A percentile compares a stretch with the other conserved stretches of the same genome.
Evolutionary conservation across 805 yeast genomes (phyloP).

Genomic region (Yarrowia phangngaensis): DNA sequence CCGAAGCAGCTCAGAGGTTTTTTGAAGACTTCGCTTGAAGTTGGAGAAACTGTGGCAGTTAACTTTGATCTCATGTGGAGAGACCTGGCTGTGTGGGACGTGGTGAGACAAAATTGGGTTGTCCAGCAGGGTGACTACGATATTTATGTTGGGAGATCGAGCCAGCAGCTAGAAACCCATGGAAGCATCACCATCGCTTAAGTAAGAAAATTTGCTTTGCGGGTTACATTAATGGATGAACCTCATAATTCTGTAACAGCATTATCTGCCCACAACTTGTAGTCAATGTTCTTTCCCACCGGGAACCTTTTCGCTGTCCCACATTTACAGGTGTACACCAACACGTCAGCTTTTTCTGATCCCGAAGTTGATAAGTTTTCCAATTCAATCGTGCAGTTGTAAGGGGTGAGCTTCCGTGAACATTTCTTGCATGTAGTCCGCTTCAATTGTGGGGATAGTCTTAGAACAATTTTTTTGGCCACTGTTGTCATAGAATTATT

Average conservation of each 20-base stretch:
- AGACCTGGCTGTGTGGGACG: constrained; percentile 58
- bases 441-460: constrained; percentile 53
- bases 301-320: constrained; percentile 55
- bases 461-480: constrained; percentile 62
- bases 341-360: constrained; percentile 44
- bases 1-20: constrained; percentile 54
- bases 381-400: constrained; percentile 44
- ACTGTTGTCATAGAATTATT: constrained; percentile 55
- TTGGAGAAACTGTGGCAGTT: constrained; percentile 43
- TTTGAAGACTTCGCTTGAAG: constrained; percentile 49
- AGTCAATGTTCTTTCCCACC: constrained; percentile 53
- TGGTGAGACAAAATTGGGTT: constrained; percentile 54
- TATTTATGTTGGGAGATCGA: constrained; percentile 47
- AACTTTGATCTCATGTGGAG: constrained; percentile 49
- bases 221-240: too few species aligned
- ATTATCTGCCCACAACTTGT: constrained; percentile 41
- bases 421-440: constrained; percentile 69
- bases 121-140: constrained; percentile 55
- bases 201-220: constrained; percentile 10
- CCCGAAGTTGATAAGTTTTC: constrained; percentile 44
- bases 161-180: constrained; percentile 29
- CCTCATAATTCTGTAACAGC: constrained; percentile 18
- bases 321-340: constrained; percentile 55
- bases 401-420: constrained; percentile 50
- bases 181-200: constrained; percentile 23